These are phyloP conservation scores for Sordaria brevicollis DNA, from an alignment of 495 filamentous ascomycete genomes.

Conservation along the genomic window DNA sequence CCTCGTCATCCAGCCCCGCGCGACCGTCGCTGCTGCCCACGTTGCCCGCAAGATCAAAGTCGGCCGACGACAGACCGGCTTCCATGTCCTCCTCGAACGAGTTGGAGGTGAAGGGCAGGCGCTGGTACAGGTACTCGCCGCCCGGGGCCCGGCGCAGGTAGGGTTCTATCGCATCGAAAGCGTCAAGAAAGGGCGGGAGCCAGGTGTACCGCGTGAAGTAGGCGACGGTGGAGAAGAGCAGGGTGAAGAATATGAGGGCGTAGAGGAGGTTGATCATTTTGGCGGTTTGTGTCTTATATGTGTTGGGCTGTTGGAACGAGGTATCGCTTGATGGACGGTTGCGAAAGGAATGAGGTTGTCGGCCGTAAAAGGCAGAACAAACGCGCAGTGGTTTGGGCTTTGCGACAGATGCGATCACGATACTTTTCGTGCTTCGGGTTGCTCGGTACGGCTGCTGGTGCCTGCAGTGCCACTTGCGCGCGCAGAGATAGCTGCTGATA, in stretches of 20 bases:
- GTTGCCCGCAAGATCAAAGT: constrained; percentile 75
- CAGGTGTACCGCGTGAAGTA: constrained; percentile 74
- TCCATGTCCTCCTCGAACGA: constrained; percentile 65
- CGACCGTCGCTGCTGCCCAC: constrained; percentile 65
- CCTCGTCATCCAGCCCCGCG: constrained; percentile 65
- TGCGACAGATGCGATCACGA: neutral
- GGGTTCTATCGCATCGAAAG: constrained; percentile 17
- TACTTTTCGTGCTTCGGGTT: neutral
- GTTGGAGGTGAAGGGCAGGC: constrained; percentile 53
- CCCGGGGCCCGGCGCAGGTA: constrained; percentile 35
- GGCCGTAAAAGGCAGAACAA: neutral
- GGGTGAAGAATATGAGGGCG: constrained; percentile 51
- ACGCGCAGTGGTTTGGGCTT: neutral
- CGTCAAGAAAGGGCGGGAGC: constrained; percentile 51
- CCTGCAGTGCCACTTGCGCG: neutral
- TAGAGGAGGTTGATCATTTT: constrained; percentile 69
- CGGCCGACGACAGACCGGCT: constrained; percentile 67
- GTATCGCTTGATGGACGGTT: neutral
- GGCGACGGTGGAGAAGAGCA: constrained; percentile 51
- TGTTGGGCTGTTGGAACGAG: too few species aligned
- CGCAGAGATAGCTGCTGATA: neutral
- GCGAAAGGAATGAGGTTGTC: neutral
- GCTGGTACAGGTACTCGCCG: constrained; percentile 56
- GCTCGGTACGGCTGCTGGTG: neutral
- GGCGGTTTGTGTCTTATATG: neutral